Evolutionary conservation across 345 rosid species (phyloP), one percentile per base, ranked within the genome.

Genomic region (Arabis alpina): DNA sequence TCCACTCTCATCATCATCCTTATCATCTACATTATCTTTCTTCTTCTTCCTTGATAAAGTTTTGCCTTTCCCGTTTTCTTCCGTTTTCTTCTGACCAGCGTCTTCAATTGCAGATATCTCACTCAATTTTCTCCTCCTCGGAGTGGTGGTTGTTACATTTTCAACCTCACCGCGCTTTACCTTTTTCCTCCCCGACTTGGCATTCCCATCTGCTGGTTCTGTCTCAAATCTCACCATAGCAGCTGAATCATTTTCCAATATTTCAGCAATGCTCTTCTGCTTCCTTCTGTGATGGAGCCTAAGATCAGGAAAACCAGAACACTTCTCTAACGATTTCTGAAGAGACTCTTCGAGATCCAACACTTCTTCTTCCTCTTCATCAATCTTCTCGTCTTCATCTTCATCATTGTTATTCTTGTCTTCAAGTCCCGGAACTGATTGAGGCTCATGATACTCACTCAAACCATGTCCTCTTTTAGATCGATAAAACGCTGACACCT

Each of bases 221-320:
- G 59, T 68, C 65, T 60, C 72, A 51, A 68, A 69, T 40, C 64
- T 71, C 27, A 68, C 75, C 70, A 7, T 73, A 43, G 78, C 72
- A 84, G 52, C 51, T 0, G 48, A 28, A 41, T 77, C 75, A 34
- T 76, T 83, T 48, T 80, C 85, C 73, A 93, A 61, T 44, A 93
- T 86, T 51, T 89, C 91, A 72, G 96, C 88, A 74, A 93, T 87
- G 76, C 99, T 93, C 79, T 93, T 93, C 82, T 84, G 85, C 72
- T 91, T 89, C 76, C 85, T 79, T 54, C 77, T 80, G 61, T 81
- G 85, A 50, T 58, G 34, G 56, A 64, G 76, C 72, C 82, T 74
- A 75, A 70, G 80, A 42, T 75, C 82, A 10, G 83, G 72, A 69
- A 52, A 79, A 32, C 74, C 76, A 2, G 71, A 74, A 71, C 89